Percentiles rank a stretch among this genome's conserved stretches.
These are phyloP conservation scores for Ophiosphaerella narmari DNA, from an alignment of 2,329 filamentous ascomycete species.

Conservation along the genomic window DNA sequence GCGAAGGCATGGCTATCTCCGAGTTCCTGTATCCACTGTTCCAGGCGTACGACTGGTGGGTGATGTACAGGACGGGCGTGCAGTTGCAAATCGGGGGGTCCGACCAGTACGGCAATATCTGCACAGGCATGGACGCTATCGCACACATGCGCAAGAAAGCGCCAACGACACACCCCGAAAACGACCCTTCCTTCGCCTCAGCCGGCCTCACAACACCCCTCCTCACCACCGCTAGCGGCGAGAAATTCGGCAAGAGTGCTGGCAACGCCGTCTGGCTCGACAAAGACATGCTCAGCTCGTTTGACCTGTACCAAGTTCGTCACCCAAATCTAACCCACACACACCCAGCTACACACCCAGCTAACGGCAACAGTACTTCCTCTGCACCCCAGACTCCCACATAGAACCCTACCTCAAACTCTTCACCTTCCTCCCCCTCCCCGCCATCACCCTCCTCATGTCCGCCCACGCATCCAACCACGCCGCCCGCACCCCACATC, in stretches of 20 bases:
- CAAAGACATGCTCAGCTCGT: constrained; percentile 74
- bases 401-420: constrained; percentile 82
- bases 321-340: neutral
- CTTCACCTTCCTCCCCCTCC: constrained; percentile 83
- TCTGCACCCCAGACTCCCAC: constrained; percentile 79
- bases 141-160: constrained; percentile 67
- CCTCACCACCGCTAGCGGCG: constrained; percentile 80
- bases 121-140: constrained; percentile 84
- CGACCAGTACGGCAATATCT: constrained; percentile 96
- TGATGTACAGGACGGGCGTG: constrained; percentile 72
- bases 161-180: constrained; percentile 3
- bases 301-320: constrained; percentile 77
- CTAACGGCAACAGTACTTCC: constrained; percentile 68
- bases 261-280: constrained; percentile 96
- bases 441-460: constrained; percentile 71
- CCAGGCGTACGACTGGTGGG: constrained; percentile 97
- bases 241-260: constrained; percentile 93
- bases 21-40: constrained; percentile 93
- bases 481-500: constrained; percentile 80
- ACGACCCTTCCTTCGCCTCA: constrained; percentile 56
- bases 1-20: constrained; percentile 90
- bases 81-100: constrained; percentile 92
- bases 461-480: constrained; percentile 74
- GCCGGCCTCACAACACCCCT: constrained; percentile 91
- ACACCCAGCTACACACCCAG: neutral